Evolutionary conservation across 257 asterid species (phyloP).

Genomic region (Solanum medicagineum): DNA sequence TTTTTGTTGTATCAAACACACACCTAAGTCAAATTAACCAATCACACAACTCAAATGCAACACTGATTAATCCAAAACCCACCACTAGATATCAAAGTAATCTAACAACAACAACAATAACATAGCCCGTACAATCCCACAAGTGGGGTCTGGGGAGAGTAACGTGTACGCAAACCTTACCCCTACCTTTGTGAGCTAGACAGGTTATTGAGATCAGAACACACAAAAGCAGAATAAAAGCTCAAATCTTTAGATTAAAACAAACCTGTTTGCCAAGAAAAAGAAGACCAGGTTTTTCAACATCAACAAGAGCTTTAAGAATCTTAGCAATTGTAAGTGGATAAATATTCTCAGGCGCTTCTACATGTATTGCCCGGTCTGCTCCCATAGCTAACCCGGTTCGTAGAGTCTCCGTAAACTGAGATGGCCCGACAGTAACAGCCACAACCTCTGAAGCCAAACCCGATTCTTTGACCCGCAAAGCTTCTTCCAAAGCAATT

Average conservation of each 20-base stretch:
- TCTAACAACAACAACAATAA: background rate
- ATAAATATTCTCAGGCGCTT: slow-evolving; percentile 42
- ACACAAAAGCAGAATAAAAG: background rate
- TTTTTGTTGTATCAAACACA: background rate
- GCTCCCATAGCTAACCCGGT: slow-evolving; percentile 99
- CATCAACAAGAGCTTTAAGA: slow-evolving; percentile 68
- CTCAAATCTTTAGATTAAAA: background rate
- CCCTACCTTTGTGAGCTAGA: background rate
- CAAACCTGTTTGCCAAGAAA: slow-evolving; percentile 87
- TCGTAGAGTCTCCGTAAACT: slow-evolving; percentile 69
- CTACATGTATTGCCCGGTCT: slow-evolving; percentile 89
- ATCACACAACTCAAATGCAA: background rate
- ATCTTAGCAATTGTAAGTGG: slow-evolving; percentile 87
- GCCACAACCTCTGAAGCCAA: slow-evolving; percentile 88
- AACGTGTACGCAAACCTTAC: background rate
- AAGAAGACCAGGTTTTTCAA: slow-evolving; percentile 76
- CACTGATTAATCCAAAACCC: background rate
- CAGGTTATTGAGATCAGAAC: background rate
- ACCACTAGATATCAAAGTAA: background rate
- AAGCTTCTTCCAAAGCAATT: slow-evolving; percentile 88
- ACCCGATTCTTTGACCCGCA: slow-evolving; percentile 73
- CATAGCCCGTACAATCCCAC: background rate
- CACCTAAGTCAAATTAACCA: background rate
- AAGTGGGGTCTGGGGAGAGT: too few relatives aligned
- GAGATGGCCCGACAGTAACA: slow-evolving; percentile 71